phyloP scores from a whole-genome alignment of 2,329 filamentous ascomycete species.

The Aspergillus sp. region DNA sequence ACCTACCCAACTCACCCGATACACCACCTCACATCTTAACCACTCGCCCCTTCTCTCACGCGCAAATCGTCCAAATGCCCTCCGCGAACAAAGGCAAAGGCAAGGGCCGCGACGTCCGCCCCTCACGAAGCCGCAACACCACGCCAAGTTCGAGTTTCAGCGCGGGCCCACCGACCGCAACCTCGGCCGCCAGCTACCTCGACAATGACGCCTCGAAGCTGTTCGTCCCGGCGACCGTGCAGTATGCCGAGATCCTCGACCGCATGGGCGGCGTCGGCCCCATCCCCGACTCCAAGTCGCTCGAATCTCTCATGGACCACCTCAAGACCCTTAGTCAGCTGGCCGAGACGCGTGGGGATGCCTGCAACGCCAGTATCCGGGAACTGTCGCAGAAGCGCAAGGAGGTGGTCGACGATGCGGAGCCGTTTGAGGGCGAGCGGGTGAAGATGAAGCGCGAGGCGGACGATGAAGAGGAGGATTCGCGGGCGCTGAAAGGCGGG shows the following conservation, averaged over 20 bases:
- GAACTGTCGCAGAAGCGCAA: slow-evolving; percentile 59
- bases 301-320: slow-evolving; percentile 52
- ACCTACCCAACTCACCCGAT: too few species aligned
- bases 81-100: slow-evolving; percentile 51
- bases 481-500: slow-evolving; percentile 50
- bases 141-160: slow-evolving; percentile 59
- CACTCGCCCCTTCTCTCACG: too few species aligned
- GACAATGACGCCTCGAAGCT: slow-evolving; percentile 52
- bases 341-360: slow-evolving; percentile 57
- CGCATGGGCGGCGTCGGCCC: slow-evolving; percentile 49
- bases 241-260: slow-evolving; percentile 60
- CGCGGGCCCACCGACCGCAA: slow-evolving; percentile 39
- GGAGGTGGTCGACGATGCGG: slow-evolving; percentile 52
- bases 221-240: slow-evolving; percentile 47
- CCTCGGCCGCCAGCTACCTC: slow-evolving; percentile 52
- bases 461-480: slow-evolving; percentile 45
- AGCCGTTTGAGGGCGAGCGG: slow-evolving; percentile 50
- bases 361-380: slow-evolving; percentile 60
- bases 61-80: slow-evolving; percentile 33
- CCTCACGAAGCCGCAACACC: slow-evolving; percentile 61
- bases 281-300: slow-evolving; percentile 48
- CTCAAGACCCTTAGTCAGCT: slow-evolving; percentile 57
- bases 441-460: slow-evolving; percentile 45
- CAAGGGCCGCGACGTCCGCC: slow-evolving; percentile 53
- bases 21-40: too few species aligned